A percentile compares a stretch with the other conserved stretches of the same genome.
These are phyloP conservation scores for Polygonum maritimum DNA, from an alignment of 148 eudicot genomes.

Conservation along the genomic window DNA sequence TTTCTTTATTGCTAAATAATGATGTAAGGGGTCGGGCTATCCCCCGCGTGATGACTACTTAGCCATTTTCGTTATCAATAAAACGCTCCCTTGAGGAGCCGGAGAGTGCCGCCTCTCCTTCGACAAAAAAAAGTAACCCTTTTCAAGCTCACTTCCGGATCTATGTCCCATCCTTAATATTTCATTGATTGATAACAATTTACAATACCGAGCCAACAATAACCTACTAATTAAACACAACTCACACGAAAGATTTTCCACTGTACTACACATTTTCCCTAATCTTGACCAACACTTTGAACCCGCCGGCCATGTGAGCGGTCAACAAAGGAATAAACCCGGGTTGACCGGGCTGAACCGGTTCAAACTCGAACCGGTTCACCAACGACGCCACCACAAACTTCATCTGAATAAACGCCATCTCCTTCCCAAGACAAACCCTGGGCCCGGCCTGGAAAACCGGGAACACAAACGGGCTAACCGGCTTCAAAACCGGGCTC, in stretches of 20 bases:
- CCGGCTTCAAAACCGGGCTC: conserved; percentile 21
- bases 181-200: too few relatives aligned
- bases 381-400: conserved; percentile 67
- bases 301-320: conserved; percentile 81
- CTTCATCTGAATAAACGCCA: conserved; percentile 88
- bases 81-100: too few relatives aligned
- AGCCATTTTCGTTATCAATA: too few relatives aligned
- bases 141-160: neutral
- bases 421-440: conserved; percentile 81
- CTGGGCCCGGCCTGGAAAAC: conserved; percentile 95
- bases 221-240: too few relatives aligned
- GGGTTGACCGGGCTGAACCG: conserved; percentile 33
- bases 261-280: conserved; percentile 15
- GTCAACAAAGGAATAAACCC: conserved; percentile 68
- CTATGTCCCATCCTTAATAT: neutral
- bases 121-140: neutral
- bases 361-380: conserved; percentile 49
- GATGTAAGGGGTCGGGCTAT: too few relatives aligned
- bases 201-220: neutral
- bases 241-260: neutral
- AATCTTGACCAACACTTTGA: conserved; percentile 44
- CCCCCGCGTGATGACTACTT: too few relatives aligned
- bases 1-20: too few relatives aligned
- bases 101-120: too few relatives aligned
- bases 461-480: conserved; percentile 58